These are phyloP conservation scores for Pterocarpus macrocarpus DNA, from an alignment of 306 rosid species.

Conservation along the genomic window DNA sequence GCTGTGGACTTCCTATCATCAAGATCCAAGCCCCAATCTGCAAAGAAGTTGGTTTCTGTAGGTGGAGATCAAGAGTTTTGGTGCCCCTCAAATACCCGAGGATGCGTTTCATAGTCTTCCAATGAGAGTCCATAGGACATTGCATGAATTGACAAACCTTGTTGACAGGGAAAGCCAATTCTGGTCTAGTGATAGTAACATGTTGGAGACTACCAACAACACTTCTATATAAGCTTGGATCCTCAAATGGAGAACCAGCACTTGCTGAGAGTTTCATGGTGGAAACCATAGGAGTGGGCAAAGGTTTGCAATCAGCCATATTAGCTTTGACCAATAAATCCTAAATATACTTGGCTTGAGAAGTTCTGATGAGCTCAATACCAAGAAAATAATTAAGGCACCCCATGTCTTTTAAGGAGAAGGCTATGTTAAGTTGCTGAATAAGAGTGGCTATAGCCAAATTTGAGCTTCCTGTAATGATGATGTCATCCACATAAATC, in stretches of 20 bases:
- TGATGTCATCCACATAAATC: too few species aligned
- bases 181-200: background rate
- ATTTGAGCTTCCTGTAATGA: background rate
- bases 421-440: too few species aligned
- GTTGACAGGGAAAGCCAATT: background rate
- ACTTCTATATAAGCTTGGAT: background rate
- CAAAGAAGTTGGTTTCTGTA: too few species aligned
- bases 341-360: too few species aligned
- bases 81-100: too few species aligned
- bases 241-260: background rate
- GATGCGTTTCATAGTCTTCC: background rate
- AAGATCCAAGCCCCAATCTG: background rate
- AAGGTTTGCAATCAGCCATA: background rate
- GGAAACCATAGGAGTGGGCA: background rate
- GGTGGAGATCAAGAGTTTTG: too few species aligned
- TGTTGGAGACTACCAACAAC: background rate
- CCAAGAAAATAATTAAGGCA: too few species aligned
- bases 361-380: too few species aligned
- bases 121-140: background rate
- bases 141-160: background rate
- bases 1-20: too few species aligned
- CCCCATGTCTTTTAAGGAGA: too few species aligned
- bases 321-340: background rate
- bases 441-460: too few species aligned
- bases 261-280: background rate